Percentiles rank a stretch among this genome's conserved stretches.
These are phyloP conservation scores for Raddia guianensis DNA, from an alignment of 176 grass and related monocot genomes.

Conservation along the genomic window DNA sequence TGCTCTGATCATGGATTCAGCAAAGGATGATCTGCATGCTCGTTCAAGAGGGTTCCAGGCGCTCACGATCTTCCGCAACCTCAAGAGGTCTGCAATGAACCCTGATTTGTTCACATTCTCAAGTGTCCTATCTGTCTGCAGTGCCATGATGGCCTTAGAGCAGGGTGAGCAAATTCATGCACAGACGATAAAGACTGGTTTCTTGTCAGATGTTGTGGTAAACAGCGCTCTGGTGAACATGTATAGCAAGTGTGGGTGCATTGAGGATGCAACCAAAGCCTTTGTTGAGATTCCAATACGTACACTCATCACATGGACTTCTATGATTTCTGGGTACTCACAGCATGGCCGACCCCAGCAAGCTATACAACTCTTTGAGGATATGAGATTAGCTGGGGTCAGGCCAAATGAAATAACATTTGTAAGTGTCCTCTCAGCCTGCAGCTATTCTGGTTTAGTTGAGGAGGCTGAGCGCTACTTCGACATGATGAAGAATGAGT, in stretches of 20 bases:
- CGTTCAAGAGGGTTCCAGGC: slow-evolving; percentile 64
- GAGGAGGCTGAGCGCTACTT: slow-evolving; percentile 75
- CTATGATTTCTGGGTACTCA: slow-evolving; percentile 81
- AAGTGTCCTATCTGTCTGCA: slow-evolving; percentile 75
- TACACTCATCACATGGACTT: slow-evolving; percentile 80
- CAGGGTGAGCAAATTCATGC: slow-evolving; percentile 87
- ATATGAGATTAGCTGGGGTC: slow-evolving; percentile 70
- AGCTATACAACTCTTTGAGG: slow-evolving; percentile 82
- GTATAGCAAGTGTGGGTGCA: slow-evolving; percentile 85
- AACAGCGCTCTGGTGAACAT: slow-evolving; percentile 85
- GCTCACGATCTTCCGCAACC: slow-evolving; percentile 63
- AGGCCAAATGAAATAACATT: slow-evolving; percentile 81
- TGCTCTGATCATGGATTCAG: slow-evolving; percentile 66
- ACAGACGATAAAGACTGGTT: slow-evolving; percentile 68
- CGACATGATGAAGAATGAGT: slow-evolving; percentile 73
- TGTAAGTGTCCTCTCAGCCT: slow-evolving; percentile 83
- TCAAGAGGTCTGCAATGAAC: slow-evolving; percentile 55
- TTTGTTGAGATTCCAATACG: slow-evolving; percentile 76
- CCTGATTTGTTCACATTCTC: slow-evolving; percentile 85
- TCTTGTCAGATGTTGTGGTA: slow-evolving; percentile 78
- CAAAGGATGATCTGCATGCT: slow-evolving; percentile 68
- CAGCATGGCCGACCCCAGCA: slow-evolving; percentile 73
- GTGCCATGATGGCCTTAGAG: slow-evolving; percentile 72
- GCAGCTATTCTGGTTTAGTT: slow-evolving; percentile 72
- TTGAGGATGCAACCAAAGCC: slow-evolving; percentile 65